Evolutionary conservation across 78 protist genomes (phyloP).

Genomic region (Dictyostelium intermedium): DNA sequence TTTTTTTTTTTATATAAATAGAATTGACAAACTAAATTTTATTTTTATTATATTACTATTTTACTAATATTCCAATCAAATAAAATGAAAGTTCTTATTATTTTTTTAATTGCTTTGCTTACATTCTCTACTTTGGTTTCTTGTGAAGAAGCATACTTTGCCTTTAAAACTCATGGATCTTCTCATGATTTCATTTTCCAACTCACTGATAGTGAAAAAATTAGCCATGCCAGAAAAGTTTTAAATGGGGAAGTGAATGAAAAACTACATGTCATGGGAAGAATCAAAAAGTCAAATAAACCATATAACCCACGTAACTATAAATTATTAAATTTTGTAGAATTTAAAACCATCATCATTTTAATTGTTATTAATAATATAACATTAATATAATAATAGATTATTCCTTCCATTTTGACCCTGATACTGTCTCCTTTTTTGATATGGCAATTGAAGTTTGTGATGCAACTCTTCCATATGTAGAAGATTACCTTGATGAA

Average conservation of each 20-base stretch:
- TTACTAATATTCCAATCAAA: too few relatives aligned
- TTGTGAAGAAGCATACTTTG: not conserved
- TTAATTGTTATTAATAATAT: too few relatives aligned
- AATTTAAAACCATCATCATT: too few relatives aligned
- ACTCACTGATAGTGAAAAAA: not conserved
- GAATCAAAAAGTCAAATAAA: constrained; percentile 1
- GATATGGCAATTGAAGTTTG: constrained; percentile 24
- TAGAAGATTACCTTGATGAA: constrained; percentile 1
- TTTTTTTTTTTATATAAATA: too few relatives aligned
- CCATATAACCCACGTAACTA: not conserved
- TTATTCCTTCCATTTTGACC: not conserved
- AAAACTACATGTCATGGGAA: not conserved
- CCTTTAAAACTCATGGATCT: not conserved
- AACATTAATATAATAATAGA: too few relatives aligned
- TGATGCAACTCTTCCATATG: not conserved
- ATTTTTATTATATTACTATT: too few relatives aligned
- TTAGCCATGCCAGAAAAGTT: not conserved
- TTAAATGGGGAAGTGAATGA: not conserved
- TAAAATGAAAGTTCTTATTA: too few relatives aligned
- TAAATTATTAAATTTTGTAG: too few relatives aligned
- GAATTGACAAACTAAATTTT: too few relatives aligned
- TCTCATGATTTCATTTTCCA: not conserved
- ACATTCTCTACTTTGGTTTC: not conserved
- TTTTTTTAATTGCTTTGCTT: too few relatives aligned
- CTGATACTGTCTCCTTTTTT: constrained; percentile 5